phyloP scores from a whole-genome alignment of 148 eudicot genomes.

The Vaccinium corymbosum region DNA sequence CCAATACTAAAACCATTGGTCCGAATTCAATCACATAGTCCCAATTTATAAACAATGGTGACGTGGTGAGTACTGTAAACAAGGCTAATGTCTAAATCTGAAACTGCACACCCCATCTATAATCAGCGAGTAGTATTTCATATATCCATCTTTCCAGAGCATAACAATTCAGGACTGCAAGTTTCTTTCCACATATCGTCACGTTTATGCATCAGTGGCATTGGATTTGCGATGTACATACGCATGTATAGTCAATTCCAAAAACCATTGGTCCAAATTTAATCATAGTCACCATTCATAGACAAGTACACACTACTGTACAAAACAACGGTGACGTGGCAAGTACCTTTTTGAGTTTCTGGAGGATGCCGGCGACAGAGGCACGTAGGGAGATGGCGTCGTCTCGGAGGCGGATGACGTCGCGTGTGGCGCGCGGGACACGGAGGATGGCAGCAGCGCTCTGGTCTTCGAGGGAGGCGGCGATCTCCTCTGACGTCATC shows the following conservation, averaged over 20 bases:
- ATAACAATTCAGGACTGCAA: neutral
- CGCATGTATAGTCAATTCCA: neutral
- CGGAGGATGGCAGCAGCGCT: conserved; percentile 86
- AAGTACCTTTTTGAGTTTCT: conserved; percentile 60
- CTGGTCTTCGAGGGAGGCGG: conserved; percentile 81
- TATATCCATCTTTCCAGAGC: neutral
- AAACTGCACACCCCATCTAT: neutral
- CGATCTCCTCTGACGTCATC: conserved; percentile 89
- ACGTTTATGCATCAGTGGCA: neutral
- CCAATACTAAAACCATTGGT: neutral
- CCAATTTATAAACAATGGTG: neutral
- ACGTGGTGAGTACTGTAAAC: neutral
- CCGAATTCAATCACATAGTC: neutral
- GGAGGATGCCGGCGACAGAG: conserved; percentile 64
- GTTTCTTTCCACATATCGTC: neutral
- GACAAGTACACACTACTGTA: neutral
- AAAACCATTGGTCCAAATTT: neutral
- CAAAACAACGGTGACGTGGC: neutral
- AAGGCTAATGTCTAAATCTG: neutral
- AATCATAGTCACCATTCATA: neutral
- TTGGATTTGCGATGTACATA: neutral
- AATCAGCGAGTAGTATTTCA: neutral
- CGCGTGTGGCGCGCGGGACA: conserved; percentile 94
- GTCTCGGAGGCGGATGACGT: conserved; percentile 81
- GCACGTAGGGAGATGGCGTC: conserved; percentile 77